Evolutionary conservation across 257 asterid species (phyloP).

Genomic region (Penstemon barbatus): DNA sequence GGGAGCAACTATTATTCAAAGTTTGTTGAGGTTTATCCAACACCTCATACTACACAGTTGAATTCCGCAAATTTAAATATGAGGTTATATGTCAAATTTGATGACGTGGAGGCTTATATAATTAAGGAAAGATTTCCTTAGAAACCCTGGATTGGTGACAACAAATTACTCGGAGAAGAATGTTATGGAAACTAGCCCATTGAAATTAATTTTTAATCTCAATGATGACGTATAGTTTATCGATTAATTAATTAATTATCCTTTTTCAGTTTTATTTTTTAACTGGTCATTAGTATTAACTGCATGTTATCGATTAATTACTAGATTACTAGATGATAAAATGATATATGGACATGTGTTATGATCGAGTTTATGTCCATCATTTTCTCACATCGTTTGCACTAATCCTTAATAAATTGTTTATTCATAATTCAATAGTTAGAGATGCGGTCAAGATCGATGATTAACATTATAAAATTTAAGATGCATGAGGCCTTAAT

Average conservation of each 20-base stretch:
- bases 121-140: too few species aligned
- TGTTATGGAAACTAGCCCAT: background rate
- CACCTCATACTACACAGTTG: slow-evolving; percentile 1
- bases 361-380: background rate
- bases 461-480: slow-evolving; percentile 20
- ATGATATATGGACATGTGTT: slow-evolving; percentile 15
- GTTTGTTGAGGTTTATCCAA: slow-evolving; percentile 8
- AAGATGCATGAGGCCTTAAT: slow-evolving; percentile 31
- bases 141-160: too few species aligned
- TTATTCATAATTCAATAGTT: background rate
- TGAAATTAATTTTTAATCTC: too few species aligned
- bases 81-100: background rate
- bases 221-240: background rate
- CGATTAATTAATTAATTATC: background rate
- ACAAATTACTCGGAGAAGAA: background rate
- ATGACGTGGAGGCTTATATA: background rate
- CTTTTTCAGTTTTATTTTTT: background rate
- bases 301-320: background rate
- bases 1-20: background rate
- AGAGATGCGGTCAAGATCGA: background rate
- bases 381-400: background rate
- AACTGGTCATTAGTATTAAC: background rate
- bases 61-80: background rate
- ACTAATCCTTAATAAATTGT: background rate
- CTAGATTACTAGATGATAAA: too few species aligned